phyloP scores from a whole-genome alignment of 75 land plant genomes.

The Cunninghamia lanceolata region DNA sequence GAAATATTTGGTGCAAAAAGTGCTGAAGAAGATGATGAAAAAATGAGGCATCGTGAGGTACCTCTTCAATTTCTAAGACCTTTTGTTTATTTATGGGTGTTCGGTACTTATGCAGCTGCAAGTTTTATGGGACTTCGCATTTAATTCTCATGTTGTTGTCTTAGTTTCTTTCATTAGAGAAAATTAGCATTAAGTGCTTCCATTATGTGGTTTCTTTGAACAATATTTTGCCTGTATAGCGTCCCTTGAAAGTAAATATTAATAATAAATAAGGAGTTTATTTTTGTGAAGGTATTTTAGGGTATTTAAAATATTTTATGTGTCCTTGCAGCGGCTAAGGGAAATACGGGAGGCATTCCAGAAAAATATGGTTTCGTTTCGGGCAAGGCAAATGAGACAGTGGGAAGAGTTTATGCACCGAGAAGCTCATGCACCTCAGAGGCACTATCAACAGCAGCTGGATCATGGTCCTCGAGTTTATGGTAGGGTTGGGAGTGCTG shows the following conservation, averaged over 20 bases:
- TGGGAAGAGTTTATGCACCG: conserved; percentile 44
- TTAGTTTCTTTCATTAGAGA: not conserved
- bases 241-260: not conserved
- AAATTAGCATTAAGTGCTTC: not conserved
- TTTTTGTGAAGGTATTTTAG: not conserved
- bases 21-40: conserved; percentile 88
- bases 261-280: not conserved
- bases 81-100: not conserved
- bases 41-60: conserved; percentile 91
- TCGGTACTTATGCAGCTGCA: not conserved
- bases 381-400: conserved; percentile 31
- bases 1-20: conserved; percentile 70
- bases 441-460: conserved; percentile 39
- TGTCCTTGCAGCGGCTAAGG: conserved; percentile 29
- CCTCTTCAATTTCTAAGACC: not conserved
- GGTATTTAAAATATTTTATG: not conserved
- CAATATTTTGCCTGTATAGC: not conserved
- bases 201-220: not conserved
- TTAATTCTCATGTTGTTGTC: not conserved
- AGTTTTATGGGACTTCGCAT: not conserved
- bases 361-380: conserved; percentile 39
- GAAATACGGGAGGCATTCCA: conserved; percentile 51
- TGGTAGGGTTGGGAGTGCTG: conserved; percentile 1
- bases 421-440: conserved; percentile 27
- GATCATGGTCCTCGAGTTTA: conserved; percentile 6